Percentiles rank a stretch among this genome's conserved stretches.
These are phyloP conservation scores for Protostelium mycophagum DNA, from an alignment of 78 protist species.

Conservation along the genomic window DNA sequence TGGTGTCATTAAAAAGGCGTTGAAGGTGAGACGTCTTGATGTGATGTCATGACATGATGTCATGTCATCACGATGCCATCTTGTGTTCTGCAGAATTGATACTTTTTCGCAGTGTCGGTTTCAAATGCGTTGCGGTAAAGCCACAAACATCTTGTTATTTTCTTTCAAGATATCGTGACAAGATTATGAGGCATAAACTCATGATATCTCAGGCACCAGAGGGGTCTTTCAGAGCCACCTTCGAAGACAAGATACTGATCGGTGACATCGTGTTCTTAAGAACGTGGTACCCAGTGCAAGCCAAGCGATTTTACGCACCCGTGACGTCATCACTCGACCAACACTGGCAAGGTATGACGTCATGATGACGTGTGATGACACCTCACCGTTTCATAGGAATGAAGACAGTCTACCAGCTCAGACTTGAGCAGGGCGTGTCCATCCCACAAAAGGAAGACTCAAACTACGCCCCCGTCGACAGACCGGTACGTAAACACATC, in stretches of 20 bases:
- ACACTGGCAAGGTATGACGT: background rate
- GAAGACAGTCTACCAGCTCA: constrained; percentile 78
- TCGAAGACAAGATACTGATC: constrained; percentile 92
- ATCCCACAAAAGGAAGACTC: constrained; percentile 75
- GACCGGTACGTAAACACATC: constrained; percentile 9
- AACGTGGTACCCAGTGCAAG: constrained; percentile 92
- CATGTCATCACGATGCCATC: too few relatives aligned
- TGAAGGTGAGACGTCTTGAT: constrained; percentile 28
- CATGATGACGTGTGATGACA: background rate
- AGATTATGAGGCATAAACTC: background rate
- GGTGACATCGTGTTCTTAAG: constrained; percentile 92
- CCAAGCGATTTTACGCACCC: constrained; percentile 88
- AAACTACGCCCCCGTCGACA: constrained; percentile 53
- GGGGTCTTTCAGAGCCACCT: constrained; percentile 96
- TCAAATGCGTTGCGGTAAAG: background rate
- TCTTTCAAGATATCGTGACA: background rate
- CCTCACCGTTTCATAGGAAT: constrained; percentile 21
- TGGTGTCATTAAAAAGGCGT: constrained; percentile 93
- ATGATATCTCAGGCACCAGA: too few relatives aligned
- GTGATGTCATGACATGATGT: too few relatives aligned
- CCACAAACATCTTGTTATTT: background rate
- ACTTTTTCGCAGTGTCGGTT: background rate
- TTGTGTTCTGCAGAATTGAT: too few relatives aligned
- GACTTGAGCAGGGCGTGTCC: constrained; percentile 54
- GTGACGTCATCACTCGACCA: constrained; percentile 70